Conservation (phyloP, 225 moss, liverwort and hornwort genomes). For the Marchantia polymorpha region DNA sequence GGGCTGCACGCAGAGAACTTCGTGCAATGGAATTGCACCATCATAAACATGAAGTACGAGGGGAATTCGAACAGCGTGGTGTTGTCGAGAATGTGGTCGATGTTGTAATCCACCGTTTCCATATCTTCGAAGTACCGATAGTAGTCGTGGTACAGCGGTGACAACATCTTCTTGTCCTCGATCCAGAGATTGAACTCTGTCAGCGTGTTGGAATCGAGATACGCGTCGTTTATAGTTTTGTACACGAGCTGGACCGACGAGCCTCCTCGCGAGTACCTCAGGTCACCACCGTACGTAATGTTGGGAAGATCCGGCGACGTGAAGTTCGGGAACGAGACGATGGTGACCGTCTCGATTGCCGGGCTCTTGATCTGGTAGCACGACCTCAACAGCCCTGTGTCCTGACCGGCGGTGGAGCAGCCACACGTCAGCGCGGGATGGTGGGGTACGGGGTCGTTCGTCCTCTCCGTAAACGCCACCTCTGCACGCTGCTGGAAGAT, state of each 20-base stretch:
- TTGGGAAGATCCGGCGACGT: not conserved
- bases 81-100: not conserved
- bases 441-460: not conserved
- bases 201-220: not conserved
- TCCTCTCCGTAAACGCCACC: not conserved
- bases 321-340: not conserved
- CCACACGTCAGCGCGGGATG: not conserved
- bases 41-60: constrained; percentile 4
- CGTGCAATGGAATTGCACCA: not conserved
- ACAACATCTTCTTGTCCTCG: not conserved
- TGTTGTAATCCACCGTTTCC: not conserved
- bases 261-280: not conserved
- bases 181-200: not conserved
- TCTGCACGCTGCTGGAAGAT: not conserved
- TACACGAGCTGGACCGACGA: not conserved
- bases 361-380: not conserved
- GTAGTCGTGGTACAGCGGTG: not conserved
- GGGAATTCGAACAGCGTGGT: not conserved
- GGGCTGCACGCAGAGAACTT: not conserved
- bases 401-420: not conserved
- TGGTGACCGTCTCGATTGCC: not conserved
- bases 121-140: not conserved
- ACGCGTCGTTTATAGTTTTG: not conserved
- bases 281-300: not conserved
- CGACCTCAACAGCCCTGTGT: not conserved